Evolutionary conservation across 345 rosid species (phyloP).

Genomic region (Microthlaspi erraticum): DNA sequence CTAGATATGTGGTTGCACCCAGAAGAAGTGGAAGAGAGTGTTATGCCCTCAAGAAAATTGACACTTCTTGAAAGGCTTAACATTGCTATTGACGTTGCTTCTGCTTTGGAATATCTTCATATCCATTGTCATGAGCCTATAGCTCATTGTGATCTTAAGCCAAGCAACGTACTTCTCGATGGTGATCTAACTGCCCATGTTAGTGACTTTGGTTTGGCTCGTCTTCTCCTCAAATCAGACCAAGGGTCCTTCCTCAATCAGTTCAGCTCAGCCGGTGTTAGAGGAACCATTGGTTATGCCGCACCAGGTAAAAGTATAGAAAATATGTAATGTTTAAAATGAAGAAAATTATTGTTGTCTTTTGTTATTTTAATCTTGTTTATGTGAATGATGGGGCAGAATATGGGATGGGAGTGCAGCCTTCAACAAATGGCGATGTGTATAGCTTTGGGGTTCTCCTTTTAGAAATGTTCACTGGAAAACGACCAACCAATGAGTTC

Average conservation of each 20-base stretch:
- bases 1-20: constrained; percentile 51
- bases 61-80: constrained; percentile 44
- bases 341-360: not conserved
- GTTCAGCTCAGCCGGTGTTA: not conserved
- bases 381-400: constrained; percentile 5
- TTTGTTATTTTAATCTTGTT: not conserved
- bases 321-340: not conserved
- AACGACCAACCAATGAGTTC: constrained; percentile 37
- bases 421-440: constrained; percentile 32
- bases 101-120: constrained; percentile 32
- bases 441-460: no score
- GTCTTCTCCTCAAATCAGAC: constrained; percentile 8
- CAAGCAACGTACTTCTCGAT: constrained; percentile 30
- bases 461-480: no score
- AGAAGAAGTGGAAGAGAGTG: not conserved
- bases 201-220: constrained; percentile 40
- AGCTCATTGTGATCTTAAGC: constrained; percentile 36
- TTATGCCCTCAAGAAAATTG: constrained; percentile 11
- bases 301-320: constrained; percentile 27
- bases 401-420: constrained; percentile 43
- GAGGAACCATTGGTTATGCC: constrained; percentile 36
- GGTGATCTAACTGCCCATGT: constrained; percentile 24
- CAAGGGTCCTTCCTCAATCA: constrained; percentile 5
- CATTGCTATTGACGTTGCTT: constrained; percentile 37
- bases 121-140: constrained; percentile 9